A percentile compares a stretch with the other conserved stretches of the same genome.
Conservation (phyloP, 2,329 filamentous ascomycete species). For the Cytospora leucostoma region DNA sequence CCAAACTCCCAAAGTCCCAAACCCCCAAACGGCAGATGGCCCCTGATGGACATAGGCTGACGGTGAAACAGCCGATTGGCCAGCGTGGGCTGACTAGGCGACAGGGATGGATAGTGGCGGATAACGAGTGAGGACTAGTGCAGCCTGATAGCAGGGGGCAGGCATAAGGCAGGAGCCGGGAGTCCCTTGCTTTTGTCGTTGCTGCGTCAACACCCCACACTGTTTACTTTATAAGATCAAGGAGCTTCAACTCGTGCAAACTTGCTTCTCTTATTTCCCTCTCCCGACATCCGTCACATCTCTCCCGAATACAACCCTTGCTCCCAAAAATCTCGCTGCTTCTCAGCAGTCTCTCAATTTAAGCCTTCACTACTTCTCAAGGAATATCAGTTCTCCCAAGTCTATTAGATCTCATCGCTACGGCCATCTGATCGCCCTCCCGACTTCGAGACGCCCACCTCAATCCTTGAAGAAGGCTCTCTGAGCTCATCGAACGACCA, state of each 20-base stretch:
- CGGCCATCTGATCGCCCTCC: constrained; percentile 50
- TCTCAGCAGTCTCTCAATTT: constrained; percentile 23
- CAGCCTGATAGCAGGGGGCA: constrained; percentile 28
- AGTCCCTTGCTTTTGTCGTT: constrained; percentile 34
- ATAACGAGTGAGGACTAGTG: constrained; percentile 22
- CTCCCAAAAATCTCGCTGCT: constrained; percentile 12
- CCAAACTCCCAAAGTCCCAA: background rate
- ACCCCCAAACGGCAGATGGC: background rate
- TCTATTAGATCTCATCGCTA: constrained; percentile 53
- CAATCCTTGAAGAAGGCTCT: constrained; percentile 47
- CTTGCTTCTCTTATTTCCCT: constrained; percentile 1
- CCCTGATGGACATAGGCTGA: constrained; percentile 13
- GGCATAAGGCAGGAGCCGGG: background rate
- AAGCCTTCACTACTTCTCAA: constrained; percentile 35
- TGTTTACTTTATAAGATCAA: constrained; percentile 18
- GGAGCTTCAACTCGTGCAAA: background rate
- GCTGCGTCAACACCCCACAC: constrained; percentile 38
- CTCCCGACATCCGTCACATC: constrained; percentile 23
- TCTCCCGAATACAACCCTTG: constrained; percentile 3
- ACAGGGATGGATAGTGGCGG: constrained; percentile 4
- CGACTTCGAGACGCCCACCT: constrained; percentile 42
- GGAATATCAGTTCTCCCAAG: constrained; percentile 36
- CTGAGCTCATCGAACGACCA: constrained; percentile 52
- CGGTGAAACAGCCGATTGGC: constrained; percentile 18
- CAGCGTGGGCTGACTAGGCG: constrained; percentile 1